Evolutionary conservation across 1,284 basidiomycete genomes (phyloP).

Genomic region (Ganoderma lingzhi): DNA sequence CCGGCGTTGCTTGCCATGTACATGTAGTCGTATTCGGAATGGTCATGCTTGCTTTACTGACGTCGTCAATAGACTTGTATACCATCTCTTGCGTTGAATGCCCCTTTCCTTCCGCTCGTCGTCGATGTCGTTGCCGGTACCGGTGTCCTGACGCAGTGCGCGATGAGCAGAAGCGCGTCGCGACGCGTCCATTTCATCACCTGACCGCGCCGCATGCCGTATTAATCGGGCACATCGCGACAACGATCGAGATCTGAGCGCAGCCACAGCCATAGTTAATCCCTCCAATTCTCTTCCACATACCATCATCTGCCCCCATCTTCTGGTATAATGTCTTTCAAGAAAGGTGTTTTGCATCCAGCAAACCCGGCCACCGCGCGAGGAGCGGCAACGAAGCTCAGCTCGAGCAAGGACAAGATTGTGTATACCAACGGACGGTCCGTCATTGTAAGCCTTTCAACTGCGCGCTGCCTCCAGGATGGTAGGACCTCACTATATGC

Average conservation of each 20-base stretch:
- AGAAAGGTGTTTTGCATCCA: conserved; percentile 66
- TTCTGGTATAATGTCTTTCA: conserved; percentile 60
- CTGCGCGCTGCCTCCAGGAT: too few species aligned
- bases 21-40: neutral
- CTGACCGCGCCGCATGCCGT: conserved; percentile 31
- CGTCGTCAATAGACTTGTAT: neutral
- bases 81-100: neutral
- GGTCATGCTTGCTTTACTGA: neutral
- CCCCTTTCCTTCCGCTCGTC: too few species aligned
- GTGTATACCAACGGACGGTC: conserved; percentile 89
- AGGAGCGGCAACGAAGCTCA: conserved; percentile 84
- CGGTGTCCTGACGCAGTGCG: too few species aligned
- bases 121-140: neutral
- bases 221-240: conserved; percentile 34
- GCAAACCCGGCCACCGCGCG: conserved; percentile 80
- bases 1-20: conserved; percentile 8
- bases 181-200: conserved; percentile 28
- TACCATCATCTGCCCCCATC: neutral
- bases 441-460: conserved; percentile 74
- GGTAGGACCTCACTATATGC: too few species aligned
- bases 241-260: conserved; percentile 22
- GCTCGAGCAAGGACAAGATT: conserved; percentile 84
- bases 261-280: neutral
- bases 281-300: neutral
- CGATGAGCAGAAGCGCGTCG: conserved; percentile 12